These are phyloP conservation scores for Zygoascus hellenicus DNA, from an alignment of 1,139 yeast species.

Conservation along the genomic window DNA sequence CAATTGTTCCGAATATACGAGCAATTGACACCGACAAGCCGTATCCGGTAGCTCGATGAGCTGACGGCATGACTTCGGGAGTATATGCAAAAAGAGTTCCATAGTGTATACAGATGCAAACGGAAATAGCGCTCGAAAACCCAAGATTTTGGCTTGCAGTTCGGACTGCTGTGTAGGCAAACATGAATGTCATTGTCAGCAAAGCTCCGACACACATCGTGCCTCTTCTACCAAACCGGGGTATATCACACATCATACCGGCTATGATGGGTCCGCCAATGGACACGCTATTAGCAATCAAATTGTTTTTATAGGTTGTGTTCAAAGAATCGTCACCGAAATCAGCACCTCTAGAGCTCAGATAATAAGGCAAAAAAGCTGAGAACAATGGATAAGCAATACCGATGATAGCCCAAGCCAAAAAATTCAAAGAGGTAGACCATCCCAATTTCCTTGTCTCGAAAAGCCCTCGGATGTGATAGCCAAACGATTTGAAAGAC, in stretches of 20 bases:
- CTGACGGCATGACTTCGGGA: slow-evolving; percentile 54
- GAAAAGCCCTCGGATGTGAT: slow-evolving; percentile 34
- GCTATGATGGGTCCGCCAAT: slow-evolving; percentile 56
- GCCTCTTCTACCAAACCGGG: slow-evolving; percentile 52
- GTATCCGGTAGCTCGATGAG: slow-evolving; percentile 52
- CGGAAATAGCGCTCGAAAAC: slow-evolving; percentile 46
- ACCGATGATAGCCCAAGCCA: slow-evolving; percentile 50
- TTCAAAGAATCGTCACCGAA: slow-evolving; percentile 38
- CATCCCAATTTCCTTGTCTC: slow-evolving; percentile 37
- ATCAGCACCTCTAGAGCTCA: slow-evolving; percentile 43
- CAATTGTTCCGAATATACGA: slow-evolving; percentile 46
- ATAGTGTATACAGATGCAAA: slow-evolving; percentile 48
- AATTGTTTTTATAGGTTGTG: slow-evolving; percentile 46
- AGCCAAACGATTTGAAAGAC: slow-evolving; percentile 15
- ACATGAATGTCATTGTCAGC: slow-evolving; percentile 50
- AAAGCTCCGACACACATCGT: slow-evolving; percentile 52
- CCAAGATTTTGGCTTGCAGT: slow-evolving; percentile 49
- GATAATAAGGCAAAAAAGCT: slow-evolving; percentile 46
- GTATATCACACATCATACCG: slow-evolving; percentile 39
- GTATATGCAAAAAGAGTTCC: slow-evolving; percentile 54
- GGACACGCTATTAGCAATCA: slow-evolving; percentile 46
- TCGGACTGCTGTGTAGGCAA: slow-evolving; percentile 52
- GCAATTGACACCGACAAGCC: slow-evolving; percentile 45
- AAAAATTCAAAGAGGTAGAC: slow-evolving; percentile 39
- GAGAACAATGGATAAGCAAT: slow-evolving; percentile 48